Percentiles rank a stretch among this genome's conserved stretches.
phyloP scores from a whole-genome alignment of 2,329 filamentous ascomycete genomes.

The Diplodia scrobiculata region DNA sequence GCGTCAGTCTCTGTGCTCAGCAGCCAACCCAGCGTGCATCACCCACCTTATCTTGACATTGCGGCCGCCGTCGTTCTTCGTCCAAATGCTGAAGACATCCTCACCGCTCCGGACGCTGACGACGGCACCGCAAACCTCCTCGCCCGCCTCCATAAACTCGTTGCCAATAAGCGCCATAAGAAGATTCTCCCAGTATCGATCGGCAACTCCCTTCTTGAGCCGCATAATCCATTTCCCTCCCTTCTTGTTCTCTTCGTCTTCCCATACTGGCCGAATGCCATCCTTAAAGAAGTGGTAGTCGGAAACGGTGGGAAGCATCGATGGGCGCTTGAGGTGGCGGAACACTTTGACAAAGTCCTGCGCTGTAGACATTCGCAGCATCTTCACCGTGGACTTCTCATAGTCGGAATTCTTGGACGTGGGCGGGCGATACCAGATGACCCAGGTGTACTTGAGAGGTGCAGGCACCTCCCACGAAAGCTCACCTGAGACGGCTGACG shows the following conservation, averaged over 20 bases:
- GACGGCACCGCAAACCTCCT: conserved; percentile 93
- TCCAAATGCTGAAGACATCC: conserved; percentile 98
- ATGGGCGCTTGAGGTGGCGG: conserved; percentile 84
- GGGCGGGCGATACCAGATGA: conserved; percentile 95
- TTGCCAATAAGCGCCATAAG: conserved; percentile 88
- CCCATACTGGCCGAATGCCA: conserved; percentile 95
- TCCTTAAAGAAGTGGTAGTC: conserved; percentile 99
- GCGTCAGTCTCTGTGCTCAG: conserved; percentile 6
- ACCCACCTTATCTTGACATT: conserved; percentile 93
- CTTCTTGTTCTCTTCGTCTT: conserved; percentile 93
- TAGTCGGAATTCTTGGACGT: conserved; percentile 98
- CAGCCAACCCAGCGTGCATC: neutral
- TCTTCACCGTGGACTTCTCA: conserved; percentile 89
- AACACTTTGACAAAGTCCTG: conserved; percentile 94
- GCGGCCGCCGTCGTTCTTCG: conserved; percentile 84
- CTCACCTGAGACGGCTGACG: conserved; percentile 44
- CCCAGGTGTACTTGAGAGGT: conserved; percentile 82
- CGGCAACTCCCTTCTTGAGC: conserved; percentile 94
- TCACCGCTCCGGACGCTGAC: conserved; percentile 93
- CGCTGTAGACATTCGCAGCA: conserved; percentile 77
- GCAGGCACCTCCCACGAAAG: conserved; percentile 48
- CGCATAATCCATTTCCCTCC: conserved; percentile 98
- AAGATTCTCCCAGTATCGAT: conserved; percentile 95
- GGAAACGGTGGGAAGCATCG: conserved; percentile 82
- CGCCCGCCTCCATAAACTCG: conserved; percentile 86